These are phyloP conservation scores for Pseudogymnoascus sp. DNA, from an alignment of 2,329 filamentous ascomycete genomes.

Conservation along the genomic window DNA sequence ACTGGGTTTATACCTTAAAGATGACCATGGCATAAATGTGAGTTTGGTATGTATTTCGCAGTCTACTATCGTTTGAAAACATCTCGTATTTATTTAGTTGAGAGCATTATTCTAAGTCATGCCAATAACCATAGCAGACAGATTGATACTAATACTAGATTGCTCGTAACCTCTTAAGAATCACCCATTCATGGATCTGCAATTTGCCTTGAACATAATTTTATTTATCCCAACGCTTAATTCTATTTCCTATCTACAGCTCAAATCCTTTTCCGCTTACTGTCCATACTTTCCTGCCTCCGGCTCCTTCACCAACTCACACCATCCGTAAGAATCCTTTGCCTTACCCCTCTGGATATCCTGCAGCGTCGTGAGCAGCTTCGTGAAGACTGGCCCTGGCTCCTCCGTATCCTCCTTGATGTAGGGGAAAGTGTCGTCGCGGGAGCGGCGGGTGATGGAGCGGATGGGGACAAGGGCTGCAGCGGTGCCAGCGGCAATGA, in stretches of 20 bases:
- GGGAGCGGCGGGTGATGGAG: constrained; percentile 66
- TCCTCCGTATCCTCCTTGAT: constrained; percentile 52
- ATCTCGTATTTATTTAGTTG: background rate
- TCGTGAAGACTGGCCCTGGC: constrained; percentile 64
- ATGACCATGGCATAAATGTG: no score
- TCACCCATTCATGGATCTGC: background rate
- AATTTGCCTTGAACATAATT: background rate
- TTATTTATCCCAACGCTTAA: background rate
- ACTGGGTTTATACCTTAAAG: background rate
- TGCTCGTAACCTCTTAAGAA: background rate
- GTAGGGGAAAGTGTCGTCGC: constrained; percentile 47
- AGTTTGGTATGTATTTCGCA: background rate
- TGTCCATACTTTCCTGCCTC: constrained; percentile 23
- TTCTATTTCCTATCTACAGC: background rate
- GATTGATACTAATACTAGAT: background rate
- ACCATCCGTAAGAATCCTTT: constrained; percentile 48
- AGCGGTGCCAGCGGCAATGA: constrained; percentile 87
- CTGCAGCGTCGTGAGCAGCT: constrained; percentile 69
- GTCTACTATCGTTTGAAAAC: background rate
- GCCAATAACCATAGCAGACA: background rate
- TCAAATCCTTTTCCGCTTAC: background rate
- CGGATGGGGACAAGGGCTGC: constrained; percentile 86
- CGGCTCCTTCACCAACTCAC: constrained; percentile 24
- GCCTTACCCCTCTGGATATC: constrained; percentile 78
- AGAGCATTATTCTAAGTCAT: background rate